Evolutionary conservation across 2,329 filamentous ascomycete species (phyloP).

Genomic region (Sphaerostilbella broomeana): DNA sequence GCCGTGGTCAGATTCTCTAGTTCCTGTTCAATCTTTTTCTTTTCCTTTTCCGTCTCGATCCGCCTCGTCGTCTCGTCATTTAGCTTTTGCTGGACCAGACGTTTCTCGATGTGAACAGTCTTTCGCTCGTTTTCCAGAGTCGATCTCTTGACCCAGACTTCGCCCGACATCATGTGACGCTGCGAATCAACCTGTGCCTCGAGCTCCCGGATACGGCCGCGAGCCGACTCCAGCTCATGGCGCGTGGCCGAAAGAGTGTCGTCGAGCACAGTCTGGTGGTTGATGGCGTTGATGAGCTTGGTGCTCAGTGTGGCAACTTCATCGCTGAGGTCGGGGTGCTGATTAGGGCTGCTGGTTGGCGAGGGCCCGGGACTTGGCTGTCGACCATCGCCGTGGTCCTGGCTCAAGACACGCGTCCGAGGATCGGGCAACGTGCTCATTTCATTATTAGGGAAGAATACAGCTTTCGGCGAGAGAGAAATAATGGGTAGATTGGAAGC

Average conservation of each 20-base stretch:
- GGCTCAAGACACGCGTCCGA: constrained; percentile 46
- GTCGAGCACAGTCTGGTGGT: constrained; percentile 87
- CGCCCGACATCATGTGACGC: constrained; percentile 64
- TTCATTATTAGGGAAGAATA: constrained; percentile 47
- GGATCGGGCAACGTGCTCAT: constrained; percentile 66
- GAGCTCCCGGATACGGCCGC: constrained; percentile 59
- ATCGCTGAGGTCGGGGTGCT: constrained; percentile 51
- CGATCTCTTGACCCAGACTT: constrained; percentile 68
- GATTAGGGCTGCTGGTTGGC: constrained; percentile 23
- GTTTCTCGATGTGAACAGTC: constrained; percentile 53
- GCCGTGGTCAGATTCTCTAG: constrained; percentile 84
- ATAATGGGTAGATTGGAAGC: constrained; percentile 34
- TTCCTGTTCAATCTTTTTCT: constrained; percentile 86
- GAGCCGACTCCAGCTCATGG: constrained; percentile 72
- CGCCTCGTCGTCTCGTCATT: constrained; percentile 61
- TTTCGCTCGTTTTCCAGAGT: constrained; percentile 67
- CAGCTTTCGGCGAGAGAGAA: constrained; percentile 30
- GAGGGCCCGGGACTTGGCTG: constrained; percentile 9
- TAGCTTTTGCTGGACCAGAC: constrained; percentile 49
- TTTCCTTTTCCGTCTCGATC: constrained; percentile 65
- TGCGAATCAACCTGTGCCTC: constrained; percentile 61
- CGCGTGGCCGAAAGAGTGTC: constrained; percentile 77
- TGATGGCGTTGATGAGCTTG: constrained; percentile 95
- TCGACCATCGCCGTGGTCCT: constrained; percentile 31
- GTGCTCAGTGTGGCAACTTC: constrained; percentile 89